Conservation (phyloP, 1,284 basidiomycete genomes). For the Heterobasidion irregulare region DNA sequence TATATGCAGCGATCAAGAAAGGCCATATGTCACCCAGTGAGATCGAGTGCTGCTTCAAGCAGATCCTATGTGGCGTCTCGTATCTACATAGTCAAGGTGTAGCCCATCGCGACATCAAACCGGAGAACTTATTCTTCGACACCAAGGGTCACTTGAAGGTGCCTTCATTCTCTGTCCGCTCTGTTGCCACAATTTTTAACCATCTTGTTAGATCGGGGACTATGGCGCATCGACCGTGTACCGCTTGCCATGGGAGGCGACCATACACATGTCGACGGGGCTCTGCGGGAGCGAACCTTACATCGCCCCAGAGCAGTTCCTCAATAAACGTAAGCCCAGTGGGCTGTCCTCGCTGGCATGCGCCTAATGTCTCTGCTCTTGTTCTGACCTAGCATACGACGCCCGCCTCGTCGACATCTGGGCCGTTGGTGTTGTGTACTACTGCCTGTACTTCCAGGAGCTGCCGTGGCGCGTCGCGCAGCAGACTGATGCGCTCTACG, state of each 20-base stretch:
- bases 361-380: slow-evolving; percentile 17
- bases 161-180: slow-evolving; percentile 7
- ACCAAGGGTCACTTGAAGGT: slow-evolving; percentile 92
- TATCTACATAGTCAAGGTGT: slow-evolving; percentile 96
- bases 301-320: slow-evolving; percentile 96
- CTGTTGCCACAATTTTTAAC: slow-evolving; percentile 1
- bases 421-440: slow-evolving; percentile 96
- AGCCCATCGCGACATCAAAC: slow-evolving; percentile 97
- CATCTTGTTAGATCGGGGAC: slow-evolving; percentile 75
- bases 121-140: slow-evolving; percentile 95
- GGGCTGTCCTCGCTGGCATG: slow-evolving; percentile 17
- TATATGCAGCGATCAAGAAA: slow-evolving; percentile 97
- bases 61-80: slow-evolving; percentile 82
- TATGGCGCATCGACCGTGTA: slow-evolving; percentile 99
- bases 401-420: slow-evolving; percentile 96
- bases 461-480: slow-evolving; percentile 97
- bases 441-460: slow-evolving; percentile 96
- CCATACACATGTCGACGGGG: slow-evolving; percentile 94
- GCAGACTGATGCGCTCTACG: slow-evolving; percentile 74
- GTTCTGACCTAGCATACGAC: slow-evolving; percentile 74
- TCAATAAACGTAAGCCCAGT: slow-evolving; percentile 80
- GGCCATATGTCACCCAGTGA: slow-evolving; percentile 92
- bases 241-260: slow-evolving; percentile 95
- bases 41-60: slow-evolving; percentile 98
- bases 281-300: slow-evolving; percentile 97